Evolutionary conservation across 345 rosid species (phyloP).

Genomic region (Adansonia digitata): DNA sequence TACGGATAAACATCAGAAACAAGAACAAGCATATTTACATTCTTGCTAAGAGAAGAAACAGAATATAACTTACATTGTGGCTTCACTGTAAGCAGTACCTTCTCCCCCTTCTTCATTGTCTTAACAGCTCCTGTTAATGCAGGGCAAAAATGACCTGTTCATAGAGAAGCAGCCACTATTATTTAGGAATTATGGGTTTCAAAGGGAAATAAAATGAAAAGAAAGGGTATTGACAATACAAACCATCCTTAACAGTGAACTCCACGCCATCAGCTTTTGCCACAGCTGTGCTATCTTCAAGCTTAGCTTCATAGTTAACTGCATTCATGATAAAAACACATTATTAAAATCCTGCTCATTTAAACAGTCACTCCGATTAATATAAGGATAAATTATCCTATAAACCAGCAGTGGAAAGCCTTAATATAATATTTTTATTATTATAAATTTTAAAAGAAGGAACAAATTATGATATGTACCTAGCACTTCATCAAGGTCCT

Average conservation of each 20-base stretch:
- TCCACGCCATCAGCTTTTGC: conserved; percentile 70
- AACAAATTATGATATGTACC: conserved; percentile 29
- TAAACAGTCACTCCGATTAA: background rate
- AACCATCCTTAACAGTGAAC: conserved; percentile 74
- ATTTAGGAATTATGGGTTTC: background rate
- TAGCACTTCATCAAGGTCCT: conserved; percentile 72
- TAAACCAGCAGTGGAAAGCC: too few relatives aligned
- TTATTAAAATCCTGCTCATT: background rate
- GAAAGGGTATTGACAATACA: background rate
- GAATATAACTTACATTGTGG: conserved; percentile 47
- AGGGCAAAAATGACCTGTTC: conserved; percentile 71
- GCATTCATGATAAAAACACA: conserved; percentile 16
- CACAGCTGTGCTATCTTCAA: conserved; percentile 71
- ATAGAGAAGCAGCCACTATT: background rate
- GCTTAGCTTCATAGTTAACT: conserved; percentile 70
- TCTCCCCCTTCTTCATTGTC: conserved; percentile 90
- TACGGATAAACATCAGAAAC: conserved; percentile 3
- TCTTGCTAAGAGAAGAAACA: background rate
- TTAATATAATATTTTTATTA: too few relatives aligned
- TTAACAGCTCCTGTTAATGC: conserved; percentile 73
- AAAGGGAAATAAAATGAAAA: background rate
- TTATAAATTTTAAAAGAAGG: background rate
- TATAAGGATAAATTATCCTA: too few relatives aligned
- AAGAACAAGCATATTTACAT: background rate
- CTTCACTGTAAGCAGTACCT: conserved; percentile 69